Evolutionary conservation across 2,329 filamentous ascomycete species (phyloP).

Genomic region (Aspergillus sp.): DNA sequence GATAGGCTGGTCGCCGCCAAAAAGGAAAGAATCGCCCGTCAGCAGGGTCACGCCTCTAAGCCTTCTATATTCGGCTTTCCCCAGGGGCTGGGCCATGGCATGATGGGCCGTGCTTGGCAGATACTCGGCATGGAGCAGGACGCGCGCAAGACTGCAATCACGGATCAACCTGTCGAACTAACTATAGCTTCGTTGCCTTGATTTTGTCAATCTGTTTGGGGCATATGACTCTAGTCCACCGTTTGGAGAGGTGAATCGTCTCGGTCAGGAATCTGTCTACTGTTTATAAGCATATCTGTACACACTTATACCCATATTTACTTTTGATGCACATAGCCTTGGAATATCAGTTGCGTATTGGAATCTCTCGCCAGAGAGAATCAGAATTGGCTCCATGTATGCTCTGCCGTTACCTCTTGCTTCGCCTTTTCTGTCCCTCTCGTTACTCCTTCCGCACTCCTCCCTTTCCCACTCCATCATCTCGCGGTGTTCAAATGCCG

Average conservation of each 20-base stretch:
- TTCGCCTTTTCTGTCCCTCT: not conserved
- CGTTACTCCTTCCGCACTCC: not conserved
- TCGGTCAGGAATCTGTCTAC: not conserved
- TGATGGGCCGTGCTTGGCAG: conserved; percentile 48
- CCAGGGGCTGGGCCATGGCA: conserved; percentile 40
- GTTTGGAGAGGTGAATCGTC: not conserved
- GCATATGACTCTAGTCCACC: not conserved
- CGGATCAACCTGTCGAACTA: conserved; percentile 23
- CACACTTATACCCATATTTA: conserved; percentile 4
- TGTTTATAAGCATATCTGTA: not conserved
- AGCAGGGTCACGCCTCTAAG: conserved; percentile 31
- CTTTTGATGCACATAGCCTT: not conserved
- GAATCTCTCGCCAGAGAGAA: not conserved
- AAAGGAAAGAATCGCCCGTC: conserved; percentile 35
- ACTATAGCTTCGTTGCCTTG: conserved; percentile 19
- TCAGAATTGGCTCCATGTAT: not conserved
- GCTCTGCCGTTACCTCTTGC: not conserved
- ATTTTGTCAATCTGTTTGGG: not conserved
- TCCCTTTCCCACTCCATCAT: not conserved
- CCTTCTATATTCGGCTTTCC: conserved; percentile 38
- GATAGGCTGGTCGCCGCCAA: conserved; percentile 41
- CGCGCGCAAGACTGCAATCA: conserved; percentile 26
- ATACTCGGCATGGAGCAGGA: conserved; percentile 46
- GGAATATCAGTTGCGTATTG: not conserved
- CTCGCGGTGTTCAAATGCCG: not conserved